phyloP scores from a whole-genome alignment of 257 asterid species.

The Salvia rosmarinus region DNA sequence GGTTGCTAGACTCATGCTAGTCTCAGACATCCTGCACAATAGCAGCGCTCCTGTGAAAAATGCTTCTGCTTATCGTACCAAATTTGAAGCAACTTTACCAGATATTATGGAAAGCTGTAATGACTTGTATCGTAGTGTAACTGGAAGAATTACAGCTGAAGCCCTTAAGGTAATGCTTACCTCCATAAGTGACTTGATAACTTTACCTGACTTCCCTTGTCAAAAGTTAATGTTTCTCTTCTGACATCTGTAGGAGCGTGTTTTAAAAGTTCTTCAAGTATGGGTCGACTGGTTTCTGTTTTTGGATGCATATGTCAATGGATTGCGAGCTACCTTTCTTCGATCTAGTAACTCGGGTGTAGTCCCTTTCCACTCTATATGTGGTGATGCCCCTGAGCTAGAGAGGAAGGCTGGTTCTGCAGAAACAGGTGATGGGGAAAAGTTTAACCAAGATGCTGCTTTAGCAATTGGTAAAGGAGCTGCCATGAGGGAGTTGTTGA shows the following conservation, averaged over 20 bases:
- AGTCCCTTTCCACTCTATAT: slow-evolving; percentile 76
- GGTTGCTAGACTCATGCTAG: slow-evolving; percentile 99
- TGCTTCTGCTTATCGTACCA: slow-evolving; percentile 96
- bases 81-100: slow-evolving; percentile 84
- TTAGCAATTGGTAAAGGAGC: slow-evolving; percentile 96
- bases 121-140: slow-evolving; percentile 88
- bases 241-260: slow-evolving; percentile 67
- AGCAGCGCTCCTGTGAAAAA: slow-evolving; percentile 96
- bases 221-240: slow-evolving; percentile 36
- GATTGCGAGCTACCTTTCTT: slow-evolving; percentile 89
- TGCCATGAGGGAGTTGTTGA: slow-evolving; percentile 76
- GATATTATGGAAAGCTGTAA: slow-evolving; percentile 94
- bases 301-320: slow-evolving; percentile 90
- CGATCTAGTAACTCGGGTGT: slow-evolving; percentile 86
- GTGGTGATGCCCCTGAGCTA: slow-evolving; percentile 89
- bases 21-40: slow-evolving; percentile 94
- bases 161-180: slow-evolving; percentile 73
- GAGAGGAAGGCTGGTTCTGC: slow-evolving; percentile 62
- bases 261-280: slow-evolving; percentile 87
- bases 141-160: slow-evolving; percentile 95
- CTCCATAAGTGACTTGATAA: background rate
- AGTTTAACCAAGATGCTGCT: slow-evolving; percentile 75
- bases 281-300: slow-evolving; percentile 98
- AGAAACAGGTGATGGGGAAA: slow-evolving; percentile 51
- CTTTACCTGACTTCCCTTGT: slow-evolving; percentile 27